A percentile compares a stretch with the other conserved stretches of the same genome.
phyloP scores from a whole-genome alignment of 345 rosid genomes.

The Carallia brachiata region DNA sequence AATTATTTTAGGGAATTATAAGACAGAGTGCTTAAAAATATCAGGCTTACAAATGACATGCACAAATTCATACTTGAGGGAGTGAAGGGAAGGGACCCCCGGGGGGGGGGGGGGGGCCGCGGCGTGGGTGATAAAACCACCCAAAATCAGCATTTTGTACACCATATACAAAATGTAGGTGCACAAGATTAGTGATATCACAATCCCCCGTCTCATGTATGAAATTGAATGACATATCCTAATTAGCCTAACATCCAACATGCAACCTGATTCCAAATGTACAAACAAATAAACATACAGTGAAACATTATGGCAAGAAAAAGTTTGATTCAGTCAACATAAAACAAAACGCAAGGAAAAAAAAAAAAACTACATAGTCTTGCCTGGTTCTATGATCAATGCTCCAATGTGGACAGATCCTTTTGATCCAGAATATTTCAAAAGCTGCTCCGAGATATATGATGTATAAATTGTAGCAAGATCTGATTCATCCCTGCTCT shows the following conservation, averaged over 20 bases:
- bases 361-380: conserved; percentile 19
- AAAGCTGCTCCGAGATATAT: conserved; percentile 55
- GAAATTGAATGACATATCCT: too few species aligned
- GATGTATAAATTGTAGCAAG: conserved; percentile 61
- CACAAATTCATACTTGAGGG: too few species aligned
- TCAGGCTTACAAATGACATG: too few species aligned
- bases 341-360: background rate
- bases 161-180: too few species aligned
- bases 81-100: too few species aligned
- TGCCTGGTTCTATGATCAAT: conserved; percentile 91
- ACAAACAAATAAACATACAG: too few species aligned
- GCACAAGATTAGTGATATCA: background rate
- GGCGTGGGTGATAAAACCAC: too few species aligned
- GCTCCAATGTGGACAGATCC: conserved; percentile 59
- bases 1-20: too few species aligned
- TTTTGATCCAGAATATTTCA: conserved; percentile 28
- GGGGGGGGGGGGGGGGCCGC: background rate
- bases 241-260: too few species aligned
- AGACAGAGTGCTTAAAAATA: too few species aligned
- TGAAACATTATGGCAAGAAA: too few species aligned
- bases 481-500: conserved; percentile 59
- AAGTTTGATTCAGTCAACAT: background rate
- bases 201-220: background rate
- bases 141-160: background rate
- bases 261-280: too few species aligned